Evolutionary conservation across 495 filamentous ascomycete genomes (phyloP).

Genomic region (Ramalina peruviana): DNA sequence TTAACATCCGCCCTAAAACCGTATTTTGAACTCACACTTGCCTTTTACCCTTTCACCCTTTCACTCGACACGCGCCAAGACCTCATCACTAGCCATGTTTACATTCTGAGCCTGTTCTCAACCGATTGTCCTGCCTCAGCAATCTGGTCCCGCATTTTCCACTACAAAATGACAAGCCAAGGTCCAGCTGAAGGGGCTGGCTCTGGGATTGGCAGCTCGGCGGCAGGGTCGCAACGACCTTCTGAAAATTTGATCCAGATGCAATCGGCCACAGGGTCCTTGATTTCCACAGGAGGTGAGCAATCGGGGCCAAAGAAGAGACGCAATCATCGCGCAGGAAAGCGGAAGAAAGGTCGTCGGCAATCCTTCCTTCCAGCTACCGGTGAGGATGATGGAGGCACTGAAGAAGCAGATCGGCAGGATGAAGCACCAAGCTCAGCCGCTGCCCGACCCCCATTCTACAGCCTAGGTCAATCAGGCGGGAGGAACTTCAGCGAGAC

Average conservation of each 20-base stretch:
- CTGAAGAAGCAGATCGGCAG: constrained; percentile 1
- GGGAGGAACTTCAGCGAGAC: constrained; percentile 54
- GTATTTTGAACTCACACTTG: no score
- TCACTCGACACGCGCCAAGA: no score
- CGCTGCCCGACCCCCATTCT: constrained; percentile 35
- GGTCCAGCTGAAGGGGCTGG: not conserved
- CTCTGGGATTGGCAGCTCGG: not conserved
- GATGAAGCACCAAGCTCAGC: constrained; percentile 18
- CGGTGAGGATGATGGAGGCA: constrained; percentile 27
- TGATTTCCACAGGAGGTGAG: constrained; percentile 5
- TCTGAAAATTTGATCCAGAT: constrained; percentile 10
- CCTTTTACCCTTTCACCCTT: no score
- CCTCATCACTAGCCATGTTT: no score
- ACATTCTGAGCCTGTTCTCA: no score
- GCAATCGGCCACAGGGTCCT: constrained; percentile 10
- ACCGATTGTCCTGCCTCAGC: no score
- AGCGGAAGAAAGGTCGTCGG: constrained; percentile 46
- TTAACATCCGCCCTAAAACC: no score
- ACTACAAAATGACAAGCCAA: not conserved
- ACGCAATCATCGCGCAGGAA: constrained; percentile 36
- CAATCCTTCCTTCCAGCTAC: constrained; percentile 47
- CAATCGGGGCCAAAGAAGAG: constrained; percentile 20
- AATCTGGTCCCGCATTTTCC: not conserved
- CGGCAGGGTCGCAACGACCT: constrained; percentile 1
- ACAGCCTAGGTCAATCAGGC: constrained; percentile 33